A percentile compares a stretch with the other conserved stretches of the same genome.
phyloP scores from a whole-genome alignment of 352 stramenopile species.

The Pythium dissimile region DNA sequence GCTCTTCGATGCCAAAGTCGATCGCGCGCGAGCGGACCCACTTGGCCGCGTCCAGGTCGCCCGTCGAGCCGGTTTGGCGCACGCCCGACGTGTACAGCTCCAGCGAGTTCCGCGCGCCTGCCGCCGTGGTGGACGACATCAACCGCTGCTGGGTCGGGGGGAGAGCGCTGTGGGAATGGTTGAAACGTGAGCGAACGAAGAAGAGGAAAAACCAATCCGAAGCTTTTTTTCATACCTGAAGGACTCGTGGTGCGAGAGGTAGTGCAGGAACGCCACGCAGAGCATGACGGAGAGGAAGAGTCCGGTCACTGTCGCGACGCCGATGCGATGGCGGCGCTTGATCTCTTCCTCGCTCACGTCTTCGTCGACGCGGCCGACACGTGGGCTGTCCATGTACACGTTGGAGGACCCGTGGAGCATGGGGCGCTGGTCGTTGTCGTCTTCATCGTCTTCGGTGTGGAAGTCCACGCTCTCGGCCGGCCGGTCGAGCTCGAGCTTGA shows the following conservation, averaged over 20 bases:
- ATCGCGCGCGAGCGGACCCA: conserved; percentile 73
- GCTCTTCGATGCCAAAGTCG: conserved; percentile 72
- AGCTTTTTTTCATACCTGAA: conserved; percentile 73
- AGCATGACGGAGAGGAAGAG: conserved; percentile 60
- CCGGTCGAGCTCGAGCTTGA: conserved; percentile 28
- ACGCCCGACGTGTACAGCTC: conserved; percentile 64
- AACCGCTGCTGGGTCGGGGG: conserved; percentile 76
- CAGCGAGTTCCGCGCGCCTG: conserved; percentile 61
- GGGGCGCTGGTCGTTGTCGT: conserved; percentile 37
- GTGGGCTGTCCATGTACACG: conserved; percentile 72
- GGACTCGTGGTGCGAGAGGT: conserved; percentile 62
- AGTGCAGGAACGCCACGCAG: conserved; percentile 60
- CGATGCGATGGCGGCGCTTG: conserved; percentile 45
- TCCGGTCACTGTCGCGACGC: conserved; percentile 46
- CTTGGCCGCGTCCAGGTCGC: conserved; percentile 70
- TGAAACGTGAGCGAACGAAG: not conserved
- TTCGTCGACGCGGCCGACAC: conserved; percentile 36
- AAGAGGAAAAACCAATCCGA: too few relatives aligned
- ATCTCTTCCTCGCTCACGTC: conserved; percentile 53
- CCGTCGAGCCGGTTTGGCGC: conserved; percentile 55
- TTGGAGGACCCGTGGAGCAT: conserved; percentile 41
- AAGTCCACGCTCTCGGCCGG: conserved; percentile 24
- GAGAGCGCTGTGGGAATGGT: conserved; percentile 34
- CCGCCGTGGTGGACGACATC: conserved; percentile 63
- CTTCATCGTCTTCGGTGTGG: conserved; percentile 32